Base-by-base conservation (phyloP, 129 eudicot genomes). In the Saussurea involucrata region DNA sequence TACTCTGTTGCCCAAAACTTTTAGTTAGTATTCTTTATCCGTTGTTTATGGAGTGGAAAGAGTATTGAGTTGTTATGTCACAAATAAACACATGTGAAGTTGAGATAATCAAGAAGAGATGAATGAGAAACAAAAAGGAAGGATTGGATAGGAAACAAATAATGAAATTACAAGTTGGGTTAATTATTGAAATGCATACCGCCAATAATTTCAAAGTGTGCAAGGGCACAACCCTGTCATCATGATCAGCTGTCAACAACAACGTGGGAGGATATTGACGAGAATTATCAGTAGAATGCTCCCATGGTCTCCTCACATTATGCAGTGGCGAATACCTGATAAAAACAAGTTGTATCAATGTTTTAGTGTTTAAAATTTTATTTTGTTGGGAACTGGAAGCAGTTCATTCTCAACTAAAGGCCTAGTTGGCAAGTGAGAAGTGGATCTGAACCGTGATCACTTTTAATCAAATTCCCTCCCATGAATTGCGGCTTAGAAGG, bases 261-360 rank as follows among this genome's bases (percentile, higher is more conserved):
- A 95, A 83, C 58, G 96, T 92, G 63, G 99, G 78, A 11, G 99
- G 99, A 73, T 95, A 95, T 61, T 95, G 96, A 68, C 74, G 34
- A 20, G 81, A 61, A 76, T 75, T 17, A 80, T 74, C 81, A 67
- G 76, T 42, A 63, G 92, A 87, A 58, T 87, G 71, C 78, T 95
- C 99, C 99, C 99, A 89, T 55, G 97, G 99, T 83, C 96, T 92
- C 81, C 86, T 85, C n/a, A 95, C 95, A 76, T 95, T 95, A 82
- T 95, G 99, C 66, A 95, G 80, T n/a, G 99, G 99, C 2, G 99
- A 95, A 84, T 95, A 95, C 90, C 99, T 95, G 78, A 65, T 10
- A 34, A 34, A 34, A 34, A 8, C 40, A 34, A 42, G n/a, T 42
- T 11, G 17, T 42, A 49, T 15, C 0, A 22, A 49, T 15, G 60